phyloP scores from a whole-genome alignment of 2,329 filamentous ascomycete genomes.

The Ceratocystis lukuohia region DNA sequence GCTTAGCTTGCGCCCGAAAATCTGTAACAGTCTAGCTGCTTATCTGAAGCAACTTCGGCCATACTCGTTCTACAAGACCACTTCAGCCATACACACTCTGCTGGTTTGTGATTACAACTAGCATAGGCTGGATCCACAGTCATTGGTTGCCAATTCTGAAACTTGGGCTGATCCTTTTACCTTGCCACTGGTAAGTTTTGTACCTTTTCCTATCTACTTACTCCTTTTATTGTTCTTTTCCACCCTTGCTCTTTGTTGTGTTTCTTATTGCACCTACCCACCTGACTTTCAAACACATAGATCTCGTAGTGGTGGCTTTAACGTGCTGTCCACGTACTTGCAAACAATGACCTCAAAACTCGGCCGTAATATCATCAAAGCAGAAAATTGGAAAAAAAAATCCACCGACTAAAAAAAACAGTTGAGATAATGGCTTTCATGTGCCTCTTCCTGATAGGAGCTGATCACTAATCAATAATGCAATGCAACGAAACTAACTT shows the following conservation, averaged over 20 bases:
- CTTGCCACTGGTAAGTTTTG: not conserved
- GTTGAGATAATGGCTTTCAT: not conserved
- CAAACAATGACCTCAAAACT: not conserved
- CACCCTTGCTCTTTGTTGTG: not conserved
- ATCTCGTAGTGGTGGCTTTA: too few species aligned
- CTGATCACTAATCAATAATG: not conserved
- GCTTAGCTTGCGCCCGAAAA: not conserved
- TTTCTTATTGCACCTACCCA: not conserved
- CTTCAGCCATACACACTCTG: not conserved
- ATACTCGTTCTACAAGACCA: not conserved
- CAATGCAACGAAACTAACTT: not conserved
- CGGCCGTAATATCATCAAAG: not conserved
- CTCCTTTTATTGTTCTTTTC: not conserved
- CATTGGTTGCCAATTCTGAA: not conserved
- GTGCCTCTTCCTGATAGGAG: not conserved
- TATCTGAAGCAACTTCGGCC: not conserved
- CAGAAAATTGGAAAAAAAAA: not conserved
- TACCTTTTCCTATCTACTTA: not conserved
- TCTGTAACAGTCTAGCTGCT: not conserved
- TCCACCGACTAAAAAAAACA: not conserved
- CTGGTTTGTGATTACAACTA: not conserved
- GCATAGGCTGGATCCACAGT: not conserved
- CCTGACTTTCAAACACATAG: not conserved
- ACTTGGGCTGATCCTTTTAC: not conserved
- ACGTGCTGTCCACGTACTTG: not conserved